These are phyloP conservation scores for Pterulicium gracile DNA, from an alignment of 1,284 basidiomycete species.

Conservation along the genomic window DNA sequence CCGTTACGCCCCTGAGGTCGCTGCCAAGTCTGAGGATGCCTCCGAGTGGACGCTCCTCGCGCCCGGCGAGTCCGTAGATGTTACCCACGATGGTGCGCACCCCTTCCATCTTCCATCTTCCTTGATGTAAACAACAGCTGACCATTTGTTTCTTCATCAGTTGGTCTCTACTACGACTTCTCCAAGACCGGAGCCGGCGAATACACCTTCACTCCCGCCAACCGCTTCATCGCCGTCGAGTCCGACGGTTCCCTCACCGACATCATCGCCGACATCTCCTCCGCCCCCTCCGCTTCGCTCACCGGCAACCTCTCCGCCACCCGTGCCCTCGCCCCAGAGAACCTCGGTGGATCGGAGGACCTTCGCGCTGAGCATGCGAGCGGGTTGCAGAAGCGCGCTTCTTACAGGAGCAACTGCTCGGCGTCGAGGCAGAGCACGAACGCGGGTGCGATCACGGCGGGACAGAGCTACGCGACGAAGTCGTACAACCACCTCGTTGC, in stretches of 20 bases:
- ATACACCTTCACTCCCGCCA: not conserved
- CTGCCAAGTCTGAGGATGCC: not conserved
- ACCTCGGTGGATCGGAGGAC: not conserved
- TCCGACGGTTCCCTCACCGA: not conserved
- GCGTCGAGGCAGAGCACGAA: not conserved
- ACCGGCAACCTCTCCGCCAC: not conserved
- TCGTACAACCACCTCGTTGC: slow-evolving; percentile 4
- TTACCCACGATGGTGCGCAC: slow-evolving; percentile 7
- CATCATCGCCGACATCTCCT: not conserved
- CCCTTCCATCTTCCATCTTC: not conserved
- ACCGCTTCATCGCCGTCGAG: not conserved
- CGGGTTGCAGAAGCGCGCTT: not conserved
- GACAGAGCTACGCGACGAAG: slow-evolving; percentile 4
- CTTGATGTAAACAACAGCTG: too few relatives aligned
- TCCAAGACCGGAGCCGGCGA: not conserved
- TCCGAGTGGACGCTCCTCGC: not conserved
- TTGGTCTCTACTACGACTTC: not conserved
- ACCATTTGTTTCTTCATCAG: too few relatives aligned
- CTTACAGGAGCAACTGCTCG: not conserved
- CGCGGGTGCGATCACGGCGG: slow-evolving; percentile 7
- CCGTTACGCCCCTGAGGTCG: not conserved
- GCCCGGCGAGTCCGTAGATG: slow-evolving; percentile 6
- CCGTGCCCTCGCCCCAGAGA: not conserved
- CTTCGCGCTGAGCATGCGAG: not conserved
- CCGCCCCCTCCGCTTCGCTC: not conserved